These are phyloP conservation scores for Boletus insuetus DNA, from an alignment of 768 basidiomycete species.

Conservation along the genomic window DNA sequence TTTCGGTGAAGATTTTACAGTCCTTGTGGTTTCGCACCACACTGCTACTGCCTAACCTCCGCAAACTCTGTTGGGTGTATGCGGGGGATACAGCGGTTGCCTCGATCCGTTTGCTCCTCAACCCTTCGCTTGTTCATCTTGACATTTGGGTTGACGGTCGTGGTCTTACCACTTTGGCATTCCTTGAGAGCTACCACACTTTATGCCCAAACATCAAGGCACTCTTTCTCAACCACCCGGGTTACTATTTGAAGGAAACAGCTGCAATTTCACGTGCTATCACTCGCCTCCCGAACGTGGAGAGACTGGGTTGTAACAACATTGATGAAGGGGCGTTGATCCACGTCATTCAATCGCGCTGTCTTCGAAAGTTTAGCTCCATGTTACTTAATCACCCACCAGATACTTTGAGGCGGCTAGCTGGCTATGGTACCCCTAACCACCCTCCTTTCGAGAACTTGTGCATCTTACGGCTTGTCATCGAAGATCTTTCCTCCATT, in stretches of 20 bases:
- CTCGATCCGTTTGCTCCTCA: slow-evolving; percentile 8
- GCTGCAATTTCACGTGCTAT: slow-evolving; percentile 3
- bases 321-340: slow-evolving; percentile 1
- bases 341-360: neutral
- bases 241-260: neutral
- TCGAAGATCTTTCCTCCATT: slow-evolving; percentile 4
- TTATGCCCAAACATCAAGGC: slow-evolving; percentile 10
- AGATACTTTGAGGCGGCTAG: neutral
- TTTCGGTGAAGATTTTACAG: slow-evolving; percentile 2
- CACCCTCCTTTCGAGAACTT: slow-evolving; percentile 6
- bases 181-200: slow-evolving; percentile 3
- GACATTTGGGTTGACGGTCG: neutral
- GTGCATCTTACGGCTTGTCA: neutral
- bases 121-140: slow-evolving; percentile 7
- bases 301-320: neutral
- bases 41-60: slow-evolving; percentile 11
- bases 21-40: neutral
- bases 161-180: neutral
- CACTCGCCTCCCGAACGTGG: neutral
- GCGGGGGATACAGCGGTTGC: neutral
- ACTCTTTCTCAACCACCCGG: neutral
- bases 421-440: neutral
- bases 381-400: neutral
- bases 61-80: neutral
- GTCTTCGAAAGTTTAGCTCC: neutral